Evolutionary conservation across 192 early-diverging fungal species (phyloP).

Genomic region (Coemansia sp.): DNA sequence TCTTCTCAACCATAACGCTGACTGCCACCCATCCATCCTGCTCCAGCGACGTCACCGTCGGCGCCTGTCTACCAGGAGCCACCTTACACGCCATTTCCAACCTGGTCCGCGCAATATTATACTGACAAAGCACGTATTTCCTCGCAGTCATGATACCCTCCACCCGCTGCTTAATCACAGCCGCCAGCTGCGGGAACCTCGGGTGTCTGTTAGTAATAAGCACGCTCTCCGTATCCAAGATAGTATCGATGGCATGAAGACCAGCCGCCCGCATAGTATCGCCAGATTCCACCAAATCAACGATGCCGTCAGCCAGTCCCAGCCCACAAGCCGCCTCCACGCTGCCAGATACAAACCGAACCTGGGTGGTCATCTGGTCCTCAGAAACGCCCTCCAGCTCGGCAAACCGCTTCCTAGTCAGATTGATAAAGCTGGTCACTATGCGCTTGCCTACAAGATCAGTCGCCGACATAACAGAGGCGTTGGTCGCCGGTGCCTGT

Average conservation of each 20-base stretch:
- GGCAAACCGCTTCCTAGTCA: conserved; percentile 71
- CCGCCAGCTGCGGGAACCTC: conserved; percentile 74
- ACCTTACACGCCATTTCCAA: conserved; percentile 70
- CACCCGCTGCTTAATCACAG: conserved; percentile 80
- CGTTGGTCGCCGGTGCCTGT: conserved; percentile 77
- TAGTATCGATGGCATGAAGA: conserved; percentile 82
- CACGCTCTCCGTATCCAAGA: conserved; percentile 85
- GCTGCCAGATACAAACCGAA: conserved; percentile 88
- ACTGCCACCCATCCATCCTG: conserved; percentile 89
- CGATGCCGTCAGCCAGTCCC: conserved; percentile 95
- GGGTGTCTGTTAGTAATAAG: conserved; percentile 83
- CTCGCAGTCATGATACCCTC: conserved; percentile 89
- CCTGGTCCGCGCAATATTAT: conserved; percentile 76
- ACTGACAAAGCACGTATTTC: conserved; percentile 86
- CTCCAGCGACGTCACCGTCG: conserved; percentile 85
- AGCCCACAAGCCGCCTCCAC: conserved; percentile 97
- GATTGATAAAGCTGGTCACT: conserved; percentile 86
- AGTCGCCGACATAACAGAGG: conserved; percentile 45
- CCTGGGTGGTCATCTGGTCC: conserved; percentile 62
- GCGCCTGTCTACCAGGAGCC: conserved; percentile 92
- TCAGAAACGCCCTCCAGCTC: conserved; percentile 70
- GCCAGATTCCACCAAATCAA: conserved; percentile 83
- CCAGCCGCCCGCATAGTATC: conserved; percentile 99
- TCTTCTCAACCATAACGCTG: conserved; percentile 85
- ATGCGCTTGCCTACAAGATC: conserved; percentile 90